phyloP scores from a whole-genome alignment of 805 yeast species.

The Candida yuanshanica region DNA sequence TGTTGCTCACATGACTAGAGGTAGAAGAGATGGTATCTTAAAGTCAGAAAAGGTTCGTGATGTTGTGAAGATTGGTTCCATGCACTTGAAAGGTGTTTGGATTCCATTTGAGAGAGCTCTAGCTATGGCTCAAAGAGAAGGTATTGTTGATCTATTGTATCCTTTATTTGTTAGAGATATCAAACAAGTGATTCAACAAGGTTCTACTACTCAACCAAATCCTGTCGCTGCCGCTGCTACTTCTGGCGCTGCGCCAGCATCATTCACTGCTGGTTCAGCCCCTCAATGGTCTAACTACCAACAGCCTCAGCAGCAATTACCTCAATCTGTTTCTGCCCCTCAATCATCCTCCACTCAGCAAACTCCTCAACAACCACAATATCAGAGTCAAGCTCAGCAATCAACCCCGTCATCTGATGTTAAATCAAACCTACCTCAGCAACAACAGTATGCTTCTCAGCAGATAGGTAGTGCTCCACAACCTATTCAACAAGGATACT shows the following conservation, averaged over 20 bases:
- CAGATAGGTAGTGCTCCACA: slow-evolving; percentile 4
- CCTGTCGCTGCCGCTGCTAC: slow-evolving; percentile 13
- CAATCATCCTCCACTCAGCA: slow-evolving; percentile 6
- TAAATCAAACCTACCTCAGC: slow-evolving; percentile 22
- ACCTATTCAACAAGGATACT: slow-evolving; percentile 4
- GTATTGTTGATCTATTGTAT: slow-evolving; percentile 59
- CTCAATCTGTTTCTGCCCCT: slow-evolving; percentile 9
- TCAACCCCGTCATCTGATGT: slow-evolving; percentile 5
- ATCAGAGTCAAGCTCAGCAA: neutral
- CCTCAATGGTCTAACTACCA: slow-evolving; percentile 5
- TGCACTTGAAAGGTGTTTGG: slow-evolving; percentile 90
- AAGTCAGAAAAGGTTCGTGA: slow-evolving; percentile 72
- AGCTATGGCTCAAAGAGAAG: slow-evolving; percentile 76
- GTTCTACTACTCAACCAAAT: slow-evolving; percentile 27
- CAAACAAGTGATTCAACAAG: slow-evolving; percentile 38
- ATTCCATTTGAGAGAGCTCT: slow-evolving; percentile 80
- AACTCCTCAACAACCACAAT: slow-evolving; percentile 9
- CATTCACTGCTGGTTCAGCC: neutral
- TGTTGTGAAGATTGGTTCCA: slow-evolving; percentile 80
- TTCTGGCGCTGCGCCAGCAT: neutral
- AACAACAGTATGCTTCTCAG: slow-evolving; percentile 9
- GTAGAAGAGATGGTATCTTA: slow-evolving; percentile 78
- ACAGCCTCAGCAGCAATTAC: slow-evolving; percentile 4
- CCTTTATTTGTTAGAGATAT: slow-evolving; percentile 74
- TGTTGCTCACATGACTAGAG: slow-evolving; percentile 84